A percentile compares a stretch with the other conserved stretches of the same genome.
These are phyloP conservation scores for Mimosa bimucronata DNA, from an alignment of 306 rosid species.

Conservation along the genomic window DNA sequence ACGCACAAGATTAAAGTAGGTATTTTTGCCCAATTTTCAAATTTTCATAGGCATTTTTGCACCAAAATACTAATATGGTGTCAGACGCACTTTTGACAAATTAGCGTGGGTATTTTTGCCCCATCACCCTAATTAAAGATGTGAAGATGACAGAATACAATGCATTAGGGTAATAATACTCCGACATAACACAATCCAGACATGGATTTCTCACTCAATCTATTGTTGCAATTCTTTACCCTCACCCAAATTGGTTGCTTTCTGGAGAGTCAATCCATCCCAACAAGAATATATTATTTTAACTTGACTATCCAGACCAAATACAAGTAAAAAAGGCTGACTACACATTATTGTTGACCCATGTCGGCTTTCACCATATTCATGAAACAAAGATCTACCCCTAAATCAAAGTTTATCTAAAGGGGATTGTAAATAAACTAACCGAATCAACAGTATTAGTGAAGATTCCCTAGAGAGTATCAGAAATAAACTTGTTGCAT, in stretches of 20 bases:
- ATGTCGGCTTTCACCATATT: constrained; percentile 6
- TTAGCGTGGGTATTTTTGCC: too few relatives aligned
- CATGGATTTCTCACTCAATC: constrained; percentile 7
- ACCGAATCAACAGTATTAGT: constrained; percentile 8
- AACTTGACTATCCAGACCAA: background rate
- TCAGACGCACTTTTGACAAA: too few relatives aligned
- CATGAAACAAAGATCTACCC: background rate
- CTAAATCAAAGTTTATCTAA: constrained; percentile 11
- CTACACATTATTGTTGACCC: background rate
- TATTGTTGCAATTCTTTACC: background rate
- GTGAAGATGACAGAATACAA: background rate
- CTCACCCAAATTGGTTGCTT: background rate
- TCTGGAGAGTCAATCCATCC: background rate
- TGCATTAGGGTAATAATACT: constrained; percentile 5
- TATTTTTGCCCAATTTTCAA: too few relatives aligned
- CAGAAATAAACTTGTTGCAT: constrained; percentile 10
- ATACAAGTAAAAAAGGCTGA: background rate
- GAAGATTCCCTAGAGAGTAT: constrained; percentile 10
- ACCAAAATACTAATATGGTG: too few relatives aligned
- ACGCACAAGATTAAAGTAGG: too few relatives aligned
- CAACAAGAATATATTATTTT: background rate
- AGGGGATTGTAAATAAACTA: background rate
- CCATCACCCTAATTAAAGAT: too few relatives aligned
- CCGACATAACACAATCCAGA: background rate
- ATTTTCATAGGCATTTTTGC: too few relatives aligned